Evolutionary conservation across 345 rosid species (phyloP).

Genomic region (Citrus trifoliata): DNA sequence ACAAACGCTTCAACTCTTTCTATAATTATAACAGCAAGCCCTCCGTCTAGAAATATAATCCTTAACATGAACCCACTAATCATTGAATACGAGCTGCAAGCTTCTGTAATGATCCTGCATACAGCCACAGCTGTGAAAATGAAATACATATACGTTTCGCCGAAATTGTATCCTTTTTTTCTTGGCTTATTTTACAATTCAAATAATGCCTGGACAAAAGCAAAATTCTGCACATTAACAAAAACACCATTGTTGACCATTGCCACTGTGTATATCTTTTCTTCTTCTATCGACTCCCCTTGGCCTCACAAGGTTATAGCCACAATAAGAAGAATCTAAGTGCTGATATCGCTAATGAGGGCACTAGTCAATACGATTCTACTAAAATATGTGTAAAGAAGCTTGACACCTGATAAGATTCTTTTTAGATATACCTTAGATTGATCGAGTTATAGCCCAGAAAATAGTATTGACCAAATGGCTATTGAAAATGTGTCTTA

Average conservation of each 20-base stretch:
- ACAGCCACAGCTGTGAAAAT: constrained; percentile 4
- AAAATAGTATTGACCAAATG: too few relatives aligned
- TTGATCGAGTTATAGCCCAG: too few relatives aligned
- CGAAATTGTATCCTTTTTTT: not conserved
- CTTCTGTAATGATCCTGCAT: constrained; percentile 21
- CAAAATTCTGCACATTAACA: constrained; percentile 15
- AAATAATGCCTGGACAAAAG: constrained; percentile 15
- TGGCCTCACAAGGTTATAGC: constrained; percentile 1
- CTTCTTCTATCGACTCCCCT: not conserved
- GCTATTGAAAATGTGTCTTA: too few relatives aligned
- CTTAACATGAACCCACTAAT: constrained; percentile 23
- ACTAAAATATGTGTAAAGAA: constrained; percentile 26
- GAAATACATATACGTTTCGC: not conserved
- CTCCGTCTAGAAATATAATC: constrained; percentile 17
- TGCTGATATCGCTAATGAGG: constrained; percentile 10
- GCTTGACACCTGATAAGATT: constrained; percentile 28
- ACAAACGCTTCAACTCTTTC: constrained; percentile 20
- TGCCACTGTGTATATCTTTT: not conserved
- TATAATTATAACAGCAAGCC: constrained; percentile 3
- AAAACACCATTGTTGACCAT: constrained; percentile 1
- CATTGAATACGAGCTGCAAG: constrained; percentile 21
- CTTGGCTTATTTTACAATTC: not conserved
- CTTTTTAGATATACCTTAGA: constrained; percentile 27
- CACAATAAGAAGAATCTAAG: constrained; percentile 20
- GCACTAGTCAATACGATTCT: constrained; percentile 21